Conservation (phyloP, 352 stramenopile species). For the Globisporangium radiosum region DNA sequence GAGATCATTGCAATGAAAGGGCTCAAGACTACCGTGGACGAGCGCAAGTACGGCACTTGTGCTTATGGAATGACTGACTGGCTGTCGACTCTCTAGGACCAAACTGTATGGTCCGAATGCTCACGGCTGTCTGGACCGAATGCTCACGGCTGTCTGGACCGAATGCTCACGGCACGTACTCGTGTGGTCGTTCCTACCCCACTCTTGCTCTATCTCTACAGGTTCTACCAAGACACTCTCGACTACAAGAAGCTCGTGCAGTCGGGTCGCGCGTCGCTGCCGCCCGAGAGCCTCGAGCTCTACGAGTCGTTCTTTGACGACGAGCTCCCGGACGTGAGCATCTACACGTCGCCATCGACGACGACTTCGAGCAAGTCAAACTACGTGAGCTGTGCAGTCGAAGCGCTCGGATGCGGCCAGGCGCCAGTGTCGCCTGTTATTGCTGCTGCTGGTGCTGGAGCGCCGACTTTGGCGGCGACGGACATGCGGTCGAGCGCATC, state of each 20-base stretch:
- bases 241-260: constrained; percentile 66
- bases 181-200: too few relatives aligned
- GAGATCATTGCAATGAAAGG: constrained; percentile 69
- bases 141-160: background rate
- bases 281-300: constrained; percentile 59
- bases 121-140: background rate
- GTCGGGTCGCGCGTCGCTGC: constrained; percentile 38
- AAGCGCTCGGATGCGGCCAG: constrained; percentile 12
- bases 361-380: constrained; percentile 3
- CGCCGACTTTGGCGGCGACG: background rate
- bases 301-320: constrained; percentile 84
- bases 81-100: too few relatives aligned
- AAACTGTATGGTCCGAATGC: background rate
- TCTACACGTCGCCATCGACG: constrained; percentile 23
- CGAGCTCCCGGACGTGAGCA: constrained; percentile 46
- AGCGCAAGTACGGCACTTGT: constrained; percentile 34
- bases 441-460: background rate
- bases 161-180: background rate
- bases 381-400: constrained; percentile 13
- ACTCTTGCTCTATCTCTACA: constrained; percentile 7
- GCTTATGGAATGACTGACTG: background rate
- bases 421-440: constrained; percentile 2
- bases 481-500: background rate
- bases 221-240: constrained; percentile 61
- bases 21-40: constrained; percentile 58